phyloP scores from a whole-genome alignment of 169 alveolate species.

The Eimeria tenella region DNA sequence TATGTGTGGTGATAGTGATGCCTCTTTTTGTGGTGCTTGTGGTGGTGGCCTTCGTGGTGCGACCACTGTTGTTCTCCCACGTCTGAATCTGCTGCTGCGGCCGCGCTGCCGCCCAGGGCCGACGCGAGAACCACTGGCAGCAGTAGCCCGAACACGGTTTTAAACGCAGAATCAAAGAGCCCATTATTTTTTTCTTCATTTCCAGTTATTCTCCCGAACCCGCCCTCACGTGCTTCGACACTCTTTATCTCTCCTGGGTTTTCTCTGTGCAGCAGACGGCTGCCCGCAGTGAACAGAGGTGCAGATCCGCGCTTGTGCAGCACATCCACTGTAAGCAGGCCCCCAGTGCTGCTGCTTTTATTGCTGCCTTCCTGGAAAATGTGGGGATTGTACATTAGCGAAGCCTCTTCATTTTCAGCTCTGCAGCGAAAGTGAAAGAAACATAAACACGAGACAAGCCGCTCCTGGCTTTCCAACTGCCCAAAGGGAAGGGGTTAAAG shows the following conservation, averaged over 20 bases:
- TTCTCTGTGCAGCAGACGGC: slow-evolving; percentile 9
- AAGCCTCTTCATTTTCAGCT: background rate
- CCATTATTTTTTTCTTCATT: background rate
- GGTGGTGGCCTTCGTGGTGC: slow-evolving; percentile 14
- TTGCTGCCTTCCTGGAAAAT: background rate
- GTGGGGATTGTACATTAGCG: background rate
- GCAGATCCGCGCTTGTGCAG: background rate
- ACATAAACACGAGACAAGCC: too few species aligned
- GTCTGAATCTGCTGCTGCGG: background rate
- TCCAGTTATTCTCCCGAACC: background rate
- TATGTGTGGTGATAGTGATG: background rate
- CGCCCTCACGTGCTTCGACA: background rate
- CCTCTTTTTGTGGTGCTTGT: background rate
- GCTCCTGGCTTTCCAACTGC: too few species aligned
- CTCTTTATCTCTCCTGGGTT: background rate
- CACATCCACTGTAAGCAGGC: background rate
- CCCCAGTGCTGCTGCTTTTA: background rate
- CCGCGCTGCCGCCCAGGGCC: background rate
- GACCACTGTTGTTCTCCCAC: background rate
- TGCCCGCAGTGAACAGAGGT: background rate
- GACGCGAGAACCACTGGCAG: slow-evolving; percentile 24
- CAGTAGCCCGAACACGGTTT: background rate
- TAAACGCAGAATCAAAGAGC: background rate
- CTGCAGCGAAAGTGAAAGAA: background rate
- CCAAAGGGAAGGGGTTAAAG: too few species aligned